A percentile compares a stretch with the other conserved stretches of the same genome.
Evolutionary conservation across 768 basidiomycete genomes (phyloP).

Genomic region (Trametes sanguinea): DNA sequence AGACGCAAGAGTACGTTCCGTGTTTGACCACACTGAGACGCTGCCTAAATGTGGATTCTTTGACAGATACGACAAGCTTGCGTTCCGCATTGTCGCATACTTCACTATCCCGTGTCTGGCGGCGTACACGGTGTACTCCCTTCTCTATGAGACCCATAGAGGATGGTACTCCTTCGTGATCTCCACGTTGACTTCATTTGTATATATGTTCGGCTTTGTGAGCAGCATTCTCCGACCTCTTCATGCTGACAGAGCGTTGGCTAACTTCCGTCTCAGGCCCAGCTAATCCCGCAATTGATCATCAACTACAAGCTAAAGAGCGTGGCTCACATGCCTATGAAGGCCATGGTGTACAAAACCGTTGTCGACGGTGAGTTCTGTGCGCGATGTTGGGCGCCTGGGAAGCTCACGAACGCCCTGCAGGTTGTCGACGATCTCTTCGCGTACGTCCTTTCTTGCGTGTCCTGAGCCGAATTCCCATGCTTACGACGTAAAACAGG

Average conservation of each 20-base stretch:
- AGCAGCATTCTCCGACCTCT: constrained; percentile 39
- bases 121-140: constrained; percentile 77
- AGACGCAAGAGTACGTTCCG: constrained; percentile 86
- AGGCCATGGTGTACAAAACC: constrained; percentile 95
- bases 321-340: constrained; percentile 98
- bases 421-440: constrained; percentile 87
- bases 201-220: constrained; percentile 98
- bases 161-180: constrained; percentile 98
- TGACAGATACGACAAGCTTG: constrained; percentile 81
- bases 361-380: constrained; percentile 61
- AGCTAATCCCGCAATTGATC: constrained; percentile 84
- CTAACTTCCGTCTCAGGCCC: constrained; percentile 53
- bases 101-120: constrained; percentile 81
- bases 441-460: constrained; percentile 54
- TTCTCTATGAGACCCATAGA: constrained; percentile 80
- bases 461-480: background rate
- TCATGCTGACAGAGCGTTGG: constrained; percentile 7
- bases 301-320: constrained; percentile 99
- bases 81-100: constrained; percentile 94
- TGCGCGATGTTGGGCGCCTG: background rate
- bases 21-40: background rate
- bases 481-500: constrained; percentile 39
- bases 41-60: background rate
- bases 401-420: background rate
- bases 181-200: constrained; percentile 88